A percentile compares a stretch with the other conserved stretches of the same genome.
phyloP scores from a whole-genome alignment of 1,139 yeast species.

The Blastobotrys apis region DNA sequence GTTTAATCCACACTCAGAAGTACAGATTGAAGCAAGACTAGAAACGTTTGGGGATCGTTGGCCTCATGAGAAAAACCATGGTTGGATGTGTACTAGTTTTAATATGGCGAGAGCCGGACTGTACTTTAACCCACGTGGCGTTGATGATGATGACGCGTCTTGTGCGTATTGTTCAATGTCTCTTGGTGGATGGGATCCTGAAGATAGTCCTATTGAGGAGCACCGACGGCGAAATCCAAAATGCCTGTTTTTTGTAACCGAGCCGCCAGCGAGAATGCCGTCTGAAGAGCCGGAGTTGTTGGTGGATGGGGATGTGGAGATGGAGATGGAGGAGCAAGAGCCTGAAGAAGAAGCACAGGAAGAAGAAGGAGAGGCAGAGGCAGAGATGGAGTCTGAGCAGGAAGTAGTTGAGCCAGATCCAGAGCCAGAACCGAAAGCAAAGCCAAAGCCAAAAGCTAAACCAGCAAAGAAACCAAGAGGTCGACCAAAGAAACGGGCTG shows the following conservation, averaged over 20 bases:
- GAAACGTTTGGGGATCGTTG: conserved; percentile 51
- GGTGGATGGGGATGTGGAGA: neutral
- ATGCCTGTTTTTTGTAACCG: conserved; percentile 46
- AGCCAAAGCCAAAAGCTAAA: conserved; percentile 5
- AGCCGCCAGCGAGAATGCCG: no score
- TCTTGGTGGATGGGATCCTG: conserved; percentile 67
- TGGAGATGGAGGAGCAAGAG: neutral
- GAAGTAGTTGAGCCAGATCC: neutral
- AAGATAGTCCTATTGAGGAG: conserved; percentile 55
- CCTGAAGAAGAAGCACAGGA: neutral
- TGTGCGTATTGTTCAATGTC: conserved; percentile 70
- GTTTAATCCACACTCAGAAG: conserved; percentile 39
- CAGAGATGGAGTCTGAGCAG: neutral
- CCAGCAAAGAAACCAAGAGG: neutral
- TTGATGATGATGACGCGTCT: conserved; percentile 57
- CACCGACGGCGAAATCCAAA: conserved; percentile 41
- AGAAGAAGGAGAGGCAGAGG: conserved; percentile 2
- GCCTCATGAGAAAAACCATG: conserved; percentile 47
- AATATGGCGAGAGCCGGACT: conserved; percentile 66
- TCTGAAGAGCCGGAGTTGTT: neutral
- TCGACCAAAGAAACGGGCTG: conserved; percentile 3
- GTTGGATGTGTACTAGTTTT: conserved; percentile 43
- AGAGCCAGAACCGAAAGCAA: conserved; percentile 3
- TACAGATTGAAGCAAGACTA: conserved; percentile 43
- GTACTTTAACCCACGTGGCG: conserved; percentile 59